A percentile compares a stretch with the other conserved stretches of the same genome.
These are phyloP conservation scores for Boletus tylopilopsis DNA, from an alignment of 768 basidiomycete species.

Conservation along the genomic window DNA sequence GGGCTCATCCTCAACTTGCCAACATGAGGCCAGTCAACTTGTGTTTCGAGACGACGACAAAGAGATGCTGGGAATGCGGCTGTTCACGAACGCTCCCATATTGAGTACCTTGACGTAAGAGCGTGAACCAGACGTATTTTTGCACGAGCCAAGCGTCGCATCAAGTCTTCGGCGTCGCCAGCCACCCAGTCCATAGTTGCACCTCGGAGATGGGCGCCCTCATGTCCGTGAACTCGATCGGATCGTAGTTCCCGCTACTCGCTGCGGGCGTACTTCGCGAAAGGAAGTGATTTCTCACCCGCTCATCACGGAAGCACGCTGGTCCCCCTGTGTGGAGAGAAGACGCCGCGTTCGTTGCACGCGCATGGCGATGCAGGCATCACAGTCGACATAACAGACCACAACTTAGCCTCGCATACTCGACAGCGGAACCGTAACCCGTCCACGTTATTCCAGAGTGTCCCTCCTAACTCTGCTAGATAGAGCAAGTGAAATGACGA, in stretches of 20 bases:
- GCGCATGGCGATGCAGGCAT: conserved; percentile 7
- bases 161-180: conserved; percentile 8
- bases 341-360: conserved; percentile 11
- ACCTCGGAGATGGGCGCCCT: conserved; percentile 15
- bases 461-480: conserved; percentile 60
- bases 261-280: conserved; percentile 45
- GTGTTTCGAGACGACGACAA: conserved; percentile 42
- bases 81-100: conserved; percentile 34
- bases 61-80: conserved; percentile 18
- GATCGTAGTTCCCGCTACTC: conserved; percentile 15
- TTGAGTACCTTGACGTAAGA: conserved; percentile 58
- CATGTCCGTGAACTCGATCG: conserved; percentile 6
- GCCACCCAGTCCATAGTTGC: neutral
- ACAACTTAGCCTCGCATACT: conserved; percentile 36
- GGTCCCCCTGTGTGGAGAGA: conserved; percentile 21
- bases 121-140: conserved; percentile 25
- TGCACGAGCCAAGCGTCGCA: conserved; percentile 5
- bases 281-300: conserved; percentile 42
- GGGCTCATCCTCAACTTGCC: conserved; percentile 33
- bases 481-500: conserved; percentile 60
- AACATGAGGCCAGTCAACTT: conserved; percentile 49
- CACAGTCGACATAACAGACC: conserved; percentile 11
- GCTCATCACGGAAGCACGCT: conserved; percentile 21
- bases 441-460: conserved; percentile 59
- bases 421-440: conserved; percentile 47